phyloP scores from a whole-genome alignment of 495 filamentous ascomycete species.

The Bacidia gigantensis region DNA sequence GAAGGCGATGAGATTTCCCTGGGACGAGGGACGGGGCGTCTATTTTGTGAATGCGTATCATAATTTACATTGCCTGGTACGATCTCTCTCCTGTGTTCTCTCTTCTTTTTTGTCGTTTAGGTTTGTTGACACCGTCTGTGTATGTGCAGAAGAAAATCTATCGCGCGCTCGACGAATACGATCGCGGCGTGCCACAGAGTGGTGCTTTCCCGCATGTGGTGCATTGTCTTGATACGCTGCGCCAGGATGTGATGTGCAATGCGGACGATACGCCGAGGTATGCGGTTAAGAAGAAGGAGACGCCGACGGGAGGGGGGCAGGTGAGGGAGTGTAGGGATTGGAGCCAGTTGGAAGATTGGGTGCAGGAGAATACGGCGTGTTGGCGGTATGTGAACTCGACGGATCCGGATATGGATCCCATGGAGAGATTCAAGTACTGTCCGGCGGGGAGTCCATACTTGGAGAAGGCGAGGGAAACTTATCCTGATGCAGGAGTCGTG shows the following conservation, averaged over 20 bases:
- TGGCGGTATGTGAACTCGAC: neutral
- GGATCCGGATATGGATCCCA: neutral
- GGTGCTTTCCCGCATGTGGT: slow-evolving; percentile 3
- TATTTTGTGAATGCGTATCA: slow-evolving; percentile 29
- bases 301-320: slow-evolving; percentile 12
- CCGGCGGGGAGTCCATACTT: neutral
- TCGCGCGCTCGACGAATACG: neutral
- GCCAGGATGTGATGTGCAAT: slow-evolving; percentile 11
- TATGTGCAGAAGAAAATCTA: neutral
- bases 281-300: slow-evolving; percentile 6
- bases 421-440: neutral
- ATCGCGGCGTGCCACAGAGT: neutral
- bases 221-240: slow-evolving; percentile 10
- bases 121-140: neutral
- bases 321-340: slow-evolving; percentile 15
- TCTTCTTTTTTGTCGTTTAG: neutral
- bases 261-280: slow-evolving; percentile 16
- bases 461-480: neutral
- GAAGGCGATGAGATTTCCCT: slow-evolving; percentile 21
- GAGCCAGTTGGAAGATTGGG: slow-evolving; percentile 12
- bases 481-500: too few species aligned
- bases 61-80: slow-evolving; percentile 25
- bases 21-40: slow-evolving; percentile 24
- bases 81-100: neutral
- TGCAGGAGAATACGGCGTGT: slow-evolving; percentile 15